These are phyloP conservation scores for Colletotrichum plurivorum DNA, from an alignment of 2,329 filamentous ascomycete genomes.

Conservation along the genomic window DNA sequence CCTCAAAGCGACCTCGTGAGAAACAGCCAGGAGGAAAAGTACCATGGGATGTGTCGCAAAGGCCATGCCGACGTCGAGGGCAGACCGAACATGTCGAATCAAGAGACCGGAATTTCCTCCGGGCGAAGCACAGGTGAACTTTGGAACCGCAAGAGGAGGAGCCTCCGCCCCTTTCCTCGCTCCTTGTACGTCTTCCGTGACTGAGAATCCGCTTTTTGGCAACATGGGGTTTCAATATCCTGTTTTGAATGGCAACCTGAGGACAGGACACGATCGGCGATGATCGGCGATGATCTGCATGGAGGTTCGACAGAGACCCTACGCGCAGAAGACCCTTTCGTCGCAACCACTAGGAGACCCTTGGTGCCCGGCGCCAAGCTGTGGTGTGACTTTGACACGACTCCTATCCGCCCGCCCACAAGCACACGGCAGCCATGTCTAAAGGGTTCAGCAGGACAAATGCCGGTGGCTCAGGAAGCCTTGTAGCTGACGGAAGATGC, in stretches of 20 bases:
- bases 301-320: background rate
- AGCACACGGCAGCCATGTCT: no score
- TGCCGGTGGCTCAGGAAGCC: no score
- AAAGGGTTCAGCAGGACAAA: no score
- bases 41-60: background rate
- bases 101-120: background rate
- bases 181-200: background rate
- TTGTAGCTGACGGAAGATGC: no score
- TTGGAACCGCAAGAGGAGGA: background rate
- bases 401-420: no score
- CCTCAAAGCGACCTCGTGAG: slow-evolving; percentile 6
- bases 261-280: background rate
- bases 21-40: background rate
- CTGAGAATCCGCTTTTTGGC: background rate
- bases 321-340: background rate
- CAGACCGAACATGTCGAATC: background rate
- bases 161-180: background rate
- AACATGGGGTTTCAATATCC: no score
- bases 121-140: background rate
- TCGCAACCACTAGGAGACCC: no score
- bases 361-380: no score
- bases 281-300: background rate
- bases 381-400: no score
- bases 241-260: no score
- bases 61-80: background rate